Percentiles rank a stretch among this genome's conserved stretches.
Evolutionary conservation across 495 filamentous ascomycete species (phyloP).

Genomic region (Hyaloscypha variabilis): DNA sequence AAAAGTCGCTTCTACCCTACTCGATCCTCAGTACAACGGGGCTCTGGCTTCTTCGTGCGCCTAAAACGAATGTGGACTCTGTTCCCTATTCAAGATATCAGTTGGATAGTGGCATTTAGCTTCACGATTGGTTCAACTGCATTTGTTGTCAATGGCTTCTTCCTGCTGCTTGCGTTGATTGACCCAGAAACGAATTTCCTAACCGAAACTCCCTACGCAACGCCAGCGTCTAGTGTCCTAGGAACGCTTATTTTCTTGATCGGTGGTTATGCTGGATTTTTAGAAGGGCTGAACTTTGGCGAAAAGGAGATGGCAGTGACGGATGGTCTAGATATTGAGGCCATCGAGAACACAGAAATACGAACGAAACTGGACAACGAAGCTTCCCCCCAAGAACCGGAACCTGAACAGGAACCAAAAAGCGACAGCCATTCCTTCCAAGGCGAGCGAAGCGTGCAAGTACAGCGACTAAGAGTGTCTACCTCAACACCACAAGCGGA

Average conservation of each 20-base stretch:
- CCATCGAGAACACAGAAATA: background rate
- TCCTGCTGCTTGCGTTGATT: constrained; percentile 15
- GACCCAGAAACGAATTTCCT: constrained; percentile 10
- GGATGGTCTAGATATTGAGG: background rate
- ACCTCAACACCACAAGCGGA: background rate
- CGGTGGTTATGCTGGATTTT: constrained; percentile 14
- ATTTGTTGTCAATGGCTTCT: constrained; percentile 21
- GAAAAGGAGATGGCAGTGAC: constrained; percentile 14
- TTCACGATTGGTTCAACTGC: constrained; percentile 18
- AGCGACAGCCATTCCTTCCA: background rate
- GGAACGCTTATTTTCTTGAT: constrained; percentile 13
- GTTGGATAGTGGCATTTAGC: constrained; percentile 15
- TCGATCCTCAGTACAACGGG: background rate
- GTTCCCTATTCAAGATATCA: constrained; percentile 20
- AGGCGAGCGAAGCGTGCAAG: background rate
- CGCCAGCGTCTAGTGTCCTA: constrained; percentile 14
- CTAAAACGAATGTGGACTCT: constrained; percentile 17
- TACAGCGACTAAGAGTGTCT: background rate
- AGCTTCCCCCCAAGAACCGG: background rate
- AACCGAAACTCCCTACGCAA: constrained; percentile 12
- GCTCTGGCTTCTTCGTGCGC: background rate
- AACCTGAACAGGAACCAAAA: background rate
- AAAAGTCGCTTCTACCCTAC: constrained; percentile 4
- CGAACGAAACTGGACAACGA: constrained; percentile 3
- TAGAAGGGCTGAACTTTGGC: constrained; percentile 20